Percentiles rank a stretch among this genome's conserved stretches.
These are phyloP conservation scores for Myxozyma neglecta DNA, from an alignment of 805 yeast genomes.

Conservation along the genomic window DNA sequence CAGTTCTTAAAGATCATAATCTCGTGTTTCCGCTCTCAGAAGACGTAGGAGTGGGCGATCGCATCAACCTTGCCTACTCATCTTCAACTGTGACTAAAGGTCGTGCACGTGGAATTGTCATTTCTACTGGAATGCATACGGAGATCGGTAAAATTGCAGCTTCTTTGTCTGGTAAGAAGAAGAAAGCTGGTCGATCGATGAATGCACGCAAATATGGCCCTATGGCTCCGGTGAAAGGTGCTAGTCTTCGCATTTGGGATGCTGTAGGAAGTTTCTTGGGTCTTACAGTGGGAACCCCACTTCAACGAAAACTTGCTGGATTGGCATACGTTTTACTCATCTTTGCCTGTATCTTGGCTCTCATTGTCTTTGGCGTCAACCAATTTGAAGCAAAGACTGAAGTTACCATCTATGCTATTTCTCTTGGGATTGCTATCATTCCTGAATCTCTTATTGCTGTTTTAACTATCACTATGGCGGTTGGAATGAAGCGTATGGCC, in stretches of 20 bases:
- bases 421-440: slow-evolving; percentile 79
- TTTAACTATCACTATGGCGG: slow-evolving; percentile 82
- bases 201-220: slow-evolving; percentile 27
- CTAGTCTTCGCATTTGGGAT: slow-evolving; percentile 51
- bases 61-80: slow-evolving; percentile 68
- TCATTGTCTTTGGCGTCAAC: slow-evolving; percentile 84
- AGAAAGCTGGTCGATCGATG: slow-evolving; percentile 25
- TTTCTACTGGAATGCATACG: slow-evolving; percentile 66
- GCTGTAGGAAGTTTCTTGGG: slow-evolving; percentile 71
- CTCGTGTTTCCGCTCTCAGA: slow-evolving; percentile 43
- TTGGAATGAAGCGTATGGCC: slow-evolving; percentile 75
- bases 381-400: slow-evolving; percentile 69
- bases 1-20: slow-evolving; percentile 55
- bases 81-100: slow-evolving; percentile 74
- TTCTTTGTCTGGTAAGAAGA: slow-evolving; percentile 22
- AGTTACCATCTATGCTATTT: slow-evolving; percentile 85
- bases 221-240: slow-evolving; percentile 42
- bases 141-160: slow-evolving; percentile 74
- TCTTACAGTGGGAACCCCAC: slow-evolving; percentile 75
- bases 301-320: slow-evolving; percentile 72
- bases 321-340: slow-evolving; percentile 70
- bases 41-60: slow-evolving; percentile 65
- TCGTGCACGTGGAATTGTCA: slow-evolving; percentile 67
- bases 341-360: slow-evolving; percentile 81
- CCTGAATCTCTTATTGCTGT: slow-evolving; percentile 80